These are phyloP conservation scores for Wallacemonas sp. DNA, from an alignment of 208 protist species.

Conservation along the genomic window DNA sequence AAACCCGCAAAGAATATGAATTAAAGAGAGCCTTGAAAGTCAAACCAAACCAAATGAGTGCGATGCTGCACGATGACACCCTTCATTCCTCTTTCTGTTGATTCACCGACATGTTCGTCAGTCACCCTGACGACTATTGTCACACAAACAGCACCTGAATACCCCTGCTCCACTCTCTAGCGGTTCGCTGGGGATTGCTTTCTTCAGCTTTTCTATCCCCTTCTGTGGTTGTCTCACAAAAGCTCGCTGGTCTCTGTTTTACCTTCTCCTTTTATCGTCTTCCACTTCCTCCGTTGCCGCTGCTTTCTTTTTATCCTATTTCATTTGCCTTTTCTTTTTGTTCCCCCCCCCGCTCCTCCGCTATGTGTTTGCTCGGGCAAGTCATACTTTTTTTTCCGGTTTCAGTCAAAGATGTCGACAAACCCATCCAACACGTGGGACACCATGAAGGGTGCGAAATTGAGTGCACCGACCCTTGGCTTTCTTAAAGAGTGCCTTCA, in stretches of 20 bases:
- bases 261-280: constrained; percentile 13
- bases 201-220: constrained; percentile 5
- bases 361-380: no score
- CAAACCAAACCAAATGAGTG: no score
- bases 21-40: no score
- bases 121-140: no score
- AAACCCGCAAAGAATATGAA: no score
- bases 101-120: no score
- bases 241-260: background rate
- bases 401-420: background rate
- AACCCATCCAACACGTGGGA: constrained; percentile 57
- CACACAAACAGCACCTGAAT: no score
- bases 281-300: background rate
- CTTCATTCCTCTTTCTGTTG: no score
- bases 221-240: background rate
- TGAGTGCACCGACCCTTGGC: constrained; percentile 52
- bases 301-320: constrained; percentile 15
- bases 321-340: constrained; percentile 9
- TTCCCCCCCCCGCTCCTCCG: no score
- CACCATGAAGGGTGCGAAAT: constrained; percentile 74
- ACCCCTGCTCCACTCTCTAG: background rate
- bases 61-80: no score
- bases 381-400: no score
- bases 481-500: constrained; percentile 70
- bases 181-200: background rate